Percentiles rank a stretch among this genome's conserved stretches.
These are phyloP conservation scores for Peronospora farinosa DNA, from an alignment of 352 stramenopile species.

Conservation along the genomic window DNA sequence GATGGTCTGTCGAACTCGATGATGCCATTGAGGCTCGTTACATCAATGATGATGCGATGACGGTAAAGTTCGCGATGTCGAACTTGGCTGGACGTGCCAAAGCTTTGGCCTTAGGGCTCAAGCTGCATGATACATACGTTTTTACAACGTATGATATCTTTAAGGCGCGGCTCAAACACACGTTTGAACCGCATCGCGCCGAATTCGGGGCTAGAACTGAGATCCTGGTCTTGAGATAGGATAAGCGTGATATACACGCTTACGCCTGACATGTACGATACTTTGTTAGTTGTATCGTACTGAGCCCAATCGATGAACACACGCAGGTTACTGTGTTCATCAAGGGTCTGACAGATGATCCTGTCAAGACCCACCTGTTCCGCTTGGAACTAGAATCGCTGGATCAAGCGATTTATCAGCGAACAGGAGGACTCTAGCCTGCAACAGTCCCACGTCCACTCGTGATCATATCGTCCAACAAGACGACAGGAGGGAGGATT, in stretches of 20 bases:
- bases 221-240: not conserved
- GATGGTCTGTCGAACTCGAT: not conserved
- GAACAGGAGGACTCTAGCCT: not conserved
- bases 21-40: not conserved
- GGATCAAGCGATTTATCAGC: not conserved
- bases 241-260: not conserved
- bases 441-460: not conserved
- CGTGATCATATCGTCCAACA: not conserved
- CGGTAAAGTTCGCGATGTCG: not conserved
- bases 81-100: too few relatives aligned
- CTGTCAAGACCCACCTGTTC: not conserved
- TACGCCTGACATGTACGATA: not conserved
- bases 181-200: not conserved
- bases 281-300: not conserved
- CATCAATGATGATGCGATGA: not conserved
- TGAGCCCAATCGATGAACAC: not conserved
- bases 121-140: not conserved
- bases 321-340: not conserved
- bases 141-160: not conserved
- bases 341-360: not conserved
- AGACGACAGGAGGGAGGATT: not conserved
- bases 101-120: too few relatives aligned
- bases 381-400: not conserved
- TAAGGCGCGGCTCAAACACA: not conserved
- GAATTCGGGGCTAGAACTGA: not conserved